These are phyloP conservation scores for Tylopilus cervinicoccineus DNA, from an alignment of 768 basidiomycete species.

Conservation along the genomic window DNA sequence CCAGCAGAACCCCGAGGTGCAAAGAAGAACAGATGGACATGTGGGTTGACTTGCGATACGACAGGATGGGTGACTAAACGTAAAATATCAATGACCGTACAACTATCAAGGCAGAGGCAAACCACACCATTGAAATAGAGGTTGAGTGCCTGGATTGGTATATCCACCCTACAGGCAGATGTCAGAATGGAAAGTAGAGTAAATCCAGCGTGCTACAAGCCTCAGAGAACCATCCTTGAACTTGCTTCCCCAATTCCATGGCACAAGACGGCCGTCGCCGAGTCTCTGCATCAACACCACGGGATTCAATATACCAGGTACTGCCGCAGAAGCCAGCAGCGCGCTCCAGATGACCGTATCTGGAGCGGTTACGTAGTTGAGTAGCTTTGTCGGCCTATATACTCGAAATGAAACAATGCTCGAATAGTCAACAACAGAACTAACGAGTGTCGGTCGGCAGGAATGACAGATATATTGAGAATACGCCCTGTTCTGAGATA, in stretches of 20 bases:
- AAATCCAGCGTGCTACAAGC: constrained; percentile 32
- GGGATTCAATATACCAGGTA: constrained; percentile 92
- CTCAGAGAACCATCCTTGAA: constrained; percentile 92
- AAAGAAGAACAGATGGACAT: constrained; percentile 94
- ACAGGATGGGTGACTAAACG: constrained; percentile 80
- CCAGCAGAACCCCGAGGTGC: constrained; percentile 86
- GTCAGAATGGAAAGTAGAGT: neutral
- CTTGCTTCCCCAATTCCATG: constrained; percentile 93
- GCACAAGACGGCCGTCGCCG: constrained; percentile 71
- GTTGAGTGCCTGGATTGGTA: constrained; percentile 85
- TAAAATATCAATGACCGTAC: neutral
- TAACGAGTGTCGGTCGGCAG: constrained; percentile 83
- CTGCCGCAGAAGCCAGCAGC: constrained; percentile 85
- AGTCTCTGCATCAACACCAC: constrained; percentile 94
- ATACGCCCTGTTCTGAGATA: constrained; percentile 91
- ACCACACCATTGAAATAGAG: constrained; percentile 78
- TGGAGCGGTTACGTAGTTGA: constrained; percentile 96
- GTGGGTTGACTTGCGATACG: constrained; percentile 90
- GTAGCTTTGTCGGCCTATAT: constrained; percentile 83
- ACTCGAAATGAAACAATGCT: constrained; percentile 5
- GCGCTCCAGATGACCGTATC: constrained; percentile 85
- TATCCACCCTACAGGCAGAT: constrained; percentile 67
- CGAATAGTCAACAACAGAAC: constrained; percentile 21
- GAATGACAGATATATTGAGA: constrained; percentile 90
- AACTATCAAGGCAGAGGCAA: neutral